Evolutionary conservation across 768 basidiomycete species (phyloP), one percentile per base, ranked within the genome.

Genomic region (Suillus ampliporus): DNA sequence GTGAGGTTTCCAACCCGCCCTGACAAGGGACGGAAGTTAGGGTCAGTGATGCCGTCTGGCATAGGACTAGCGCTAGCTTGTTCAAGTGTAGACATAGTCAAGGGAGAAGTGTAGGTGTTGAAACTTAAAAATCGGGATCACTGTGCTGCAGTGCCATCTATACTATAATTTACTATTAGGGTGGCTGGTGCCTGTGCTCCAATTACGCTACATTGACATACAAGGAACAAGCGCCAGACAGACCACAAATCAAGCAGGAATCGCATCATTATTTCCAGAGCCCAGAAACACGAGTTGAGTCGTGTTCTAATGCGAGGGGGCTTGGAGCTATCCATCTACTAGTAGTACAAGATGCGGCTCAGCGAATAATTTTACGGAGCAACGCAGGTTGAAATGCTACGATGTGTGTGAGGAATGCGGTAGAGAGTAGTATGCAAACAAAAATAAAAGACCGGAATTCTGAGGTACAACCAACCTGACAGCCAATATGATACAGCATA

Each of bases 1-100:
- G 84, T 84, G 69, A 95, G 83, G 74, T 95, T 94, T n/a, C 94
- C 94, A 43, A 93, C 77, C 35, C 88, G 83, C 17, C 94, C 93
- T 21, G 92, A 88, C 1, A 79, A 78, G 14, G 90, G 89, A 68
- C 79, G 84, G 75, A 87, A 90, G 73, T 83, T 83, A 19, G 86
- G 82, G 75, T 89, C 84, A 4, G 87, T 87, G 63, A 88, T 77
- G 61, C 86, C 86, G 40, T 76, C 77, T 19, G 87, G 86, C 71
- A 88, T 77, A 2, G 83, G 77, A 47, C 84, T 85, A 57, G 82
- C 86, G 73, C 78, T 84, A 56, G 85, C 86, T 21, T 79, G 74
- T 61, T 75, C 56, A 11, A 67, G 48, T 31, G 51, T 19, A 46
- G 74, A 71, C 74, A 79, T 77, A 70, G 66, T 74, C 41, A 46